Evolutionary conservation across 805 yeast species (phyloP), one percentile per base, ranked within the genome.

Genomic region (Candida wancherniae): DNA sequence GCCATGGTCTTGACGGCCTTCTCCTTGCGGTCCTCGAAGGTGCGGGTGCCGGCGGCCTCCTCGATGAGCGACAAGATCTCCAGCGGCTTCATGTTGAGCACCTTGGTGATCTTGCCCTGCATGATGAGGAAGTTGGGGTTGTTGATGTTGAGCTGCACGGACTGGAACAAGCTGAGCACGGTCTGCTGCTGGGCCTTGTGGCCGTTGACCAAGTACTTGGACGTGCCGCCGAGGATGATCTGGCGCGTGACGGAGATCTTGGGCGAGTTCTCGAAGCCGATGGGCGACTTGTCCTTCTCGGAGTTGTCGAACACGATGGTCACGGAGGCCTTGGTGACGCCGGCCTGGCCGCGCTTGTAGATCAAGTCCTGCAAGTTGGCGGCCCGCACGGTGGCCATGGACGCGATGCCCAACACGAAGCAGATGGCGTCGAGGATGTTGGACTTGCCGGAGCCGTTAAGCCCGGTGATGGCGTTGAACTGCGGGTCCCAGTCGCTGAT

Each of bases 61-160:
- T 92, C 98, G 33, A 92, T 86, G 45, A 92, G 69, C 4, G 95
- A 80, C 41, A 92, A 60, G 24, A 90, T 84, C 56, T 92, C 97
- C 2, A 76, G 65, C 1, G 98, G 94, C 48, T 84, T 86, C 97
- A 92, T 92, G 56, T 92, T 92, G 49, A 92, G 70, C 42, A 92
- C 97, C 56, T 92, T 90, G 19, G 98, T 94, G 61, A 94, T 92
- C 54, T 87, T 85, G 38, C 99, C 99, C 61, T 92, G 99, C 98
- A 94, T 92, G 50, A 92, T 92, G 47, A 92, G 70, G 59, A 92
- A 92, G 55, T 92, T 92, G 19, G 99, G 98, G 53, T 90, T 92
- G 57, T 92, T 92, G 56, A 92, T 90, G 53, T 92, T 92, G 40
- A 92, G 71, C 59, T 92, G 98, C 14, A 94, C 95, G 11, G 94